These are phyloP conservation scores for Plasmodium ovale DNA, from an alignment of 169 alveolate genomes.

Conservation along the genomic window DNA sequence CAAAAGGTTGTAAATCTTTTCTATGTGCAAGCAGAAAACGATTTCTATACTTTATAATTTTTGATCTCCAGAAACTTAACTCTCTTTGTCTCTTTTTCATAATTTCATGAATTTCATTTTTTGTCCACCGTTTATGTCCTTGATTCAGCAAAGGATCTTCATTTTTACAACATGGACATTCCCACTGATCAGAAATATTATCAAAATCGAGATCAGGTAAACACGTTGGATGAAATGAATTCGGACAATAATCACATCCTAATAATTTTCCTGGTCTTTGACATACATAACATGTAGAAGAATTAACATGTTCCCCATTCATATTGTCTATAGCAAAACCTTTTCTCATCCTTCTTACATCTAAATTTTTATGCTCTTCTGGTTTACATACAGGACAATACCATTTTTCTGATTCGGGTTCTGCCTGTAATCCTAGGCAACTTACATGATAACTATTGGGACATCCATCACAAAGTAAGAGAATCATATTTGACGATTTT, in stretches of 20 bases:
- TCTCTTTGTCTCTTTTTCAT: constrained; percentile 88
- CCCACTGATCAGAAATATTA: constrained; percentile 91
- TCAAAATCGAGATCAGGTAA: constrained; percentile 89
- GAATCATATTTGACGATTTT: constrained; percentile 82
- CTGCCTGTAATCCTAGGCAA: constrained; percentile 89
- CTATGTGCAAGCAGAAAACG: constrained; percentile 88
- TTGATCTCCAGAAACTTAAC: constrained; percentile 84
- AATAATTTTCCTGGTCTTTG: constrained; percentile 91
- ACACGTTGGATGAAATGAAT: constrained; percentile 92
- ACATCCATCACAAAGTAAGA: constrained; percentile 93
- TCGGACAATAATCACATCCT: constrained; percentile 93
- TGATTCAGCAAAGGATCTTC: constrained; percentile 91
- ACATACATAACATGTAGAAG: constrained; percentile 91
- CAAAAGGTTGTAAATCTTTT: constrained; percentile 87
- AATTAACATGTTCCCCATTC: constrained; percentile 87
- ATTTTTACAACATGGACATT: constrained; percentile 92
- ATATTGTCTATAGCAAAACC: constrained; percentile 81
- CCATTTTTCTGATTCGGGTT: constrained; percentile 91
- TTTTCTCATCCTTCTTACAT: constrained; percentile 83
- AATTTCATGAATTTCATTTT: constrained; percentile 87
- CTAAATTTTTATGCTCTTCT: constrained; percentile 86
- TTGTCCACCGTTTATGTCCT: constrained; percentile 92
- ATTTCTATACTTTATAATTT: constrained; percentile 86
- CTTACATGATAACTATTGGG: constrained; percentile 91
- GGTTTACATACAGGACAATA: constrained; percentile 92